Percentiles rank a stretch among this genome's conserved stretches.
phyloP scores from a whole-genome alignment of 2,329 filamentous ascomycete species.

The Triangularia verruculosa region DNA sequence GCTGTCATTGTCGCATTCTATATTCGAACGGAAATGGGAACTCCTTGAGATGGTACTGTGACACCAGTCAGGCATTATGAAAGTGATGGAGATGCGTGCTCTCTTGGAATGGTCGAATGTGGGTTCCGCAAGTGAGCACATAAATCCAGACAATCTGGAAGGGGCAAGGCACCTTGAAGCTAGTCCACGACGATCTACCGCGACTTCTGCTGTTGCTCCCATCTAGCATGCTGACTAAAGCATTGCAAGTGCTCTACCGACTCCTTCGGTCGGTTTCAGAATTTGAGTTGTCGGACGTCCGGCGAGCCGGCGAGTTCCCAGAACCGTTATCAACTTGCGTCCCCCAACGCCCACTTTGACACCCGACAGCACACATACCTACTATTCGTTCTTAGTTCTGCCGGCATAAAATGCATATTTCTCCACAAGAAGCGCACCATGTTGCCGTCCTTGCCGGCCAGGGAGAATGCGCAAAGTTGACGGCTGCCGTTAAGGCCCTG shows the following conservation, averaged over 20 bases:
- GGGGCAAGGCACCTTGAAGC: not conserved
- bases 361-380: too few species aligned
- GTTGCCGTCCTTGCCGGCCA: constrained; percentile 25
- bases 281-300: not conserved
- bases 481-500: constrained; percentile 13
- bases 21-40: not conserved
- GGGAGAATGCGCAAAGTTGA: constrained; percentile 19
- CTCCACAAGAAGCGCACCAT: constrained; percentile 18
- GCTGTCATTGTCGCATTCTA: not conserved
- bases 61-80: too few species aligned
- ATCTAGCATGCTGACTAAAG: not conserved
- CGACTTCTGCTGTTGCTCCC: not conserved
- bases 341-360: not conserved
- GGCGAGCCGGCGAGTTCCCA: not conserved
- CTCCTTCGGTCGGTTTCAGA: not conserved
- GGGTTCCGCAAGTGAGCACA: too few species aligned
- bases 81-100: too few species aligned
- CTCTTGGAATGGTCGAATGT: too few species aligned
- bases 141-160: too few species aligned
- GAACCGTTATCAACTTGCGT: not conserved
- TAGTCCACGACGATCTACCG: not conserved
- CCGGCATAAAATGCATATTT: constrained; percentile 19
- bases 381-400: too few species aligned
- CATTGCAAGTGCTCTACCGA: not conserved
- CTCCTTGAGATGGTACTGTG: too few species aligned